These are phyloP conservation scores for Fusarium mexicanum DNA, from an alignment of 2,329 filamentous ascomycete genomes.

Conservation along the genomic window DNA sequence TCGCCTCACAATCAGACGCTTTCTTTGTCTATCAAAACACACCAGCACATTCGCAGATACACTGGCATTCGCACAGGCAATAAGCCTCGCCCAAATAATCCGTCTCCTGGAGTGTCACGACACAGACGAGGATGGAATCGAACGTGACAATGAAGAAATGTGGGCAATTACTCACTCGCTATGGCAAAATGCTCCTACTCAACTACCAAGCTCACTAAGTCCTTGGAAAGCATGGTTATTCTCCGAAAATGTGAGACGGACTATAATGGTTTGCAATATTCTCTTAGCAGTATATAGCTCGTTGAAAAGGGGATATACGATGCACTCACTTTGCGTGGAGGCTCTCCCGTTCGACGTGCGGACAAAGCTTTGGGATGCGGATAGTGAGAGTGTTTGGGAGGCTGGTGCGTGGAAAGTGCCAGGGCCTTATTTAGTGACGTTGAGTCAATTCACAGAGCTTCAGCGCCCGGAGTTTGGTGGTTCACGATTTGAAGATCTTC, in stretches of 20 bases:
- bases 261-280: constrained; percentile 6
- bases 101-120: not conserved
- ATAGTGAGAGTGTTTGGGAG: not conserved
- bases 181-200: not conserved
- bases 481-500: not conserved
- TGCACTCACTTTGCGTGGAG: constrained; percentile 4
- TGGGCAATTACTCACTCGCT: not conserved
- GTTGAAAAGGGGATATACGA: not conserved
- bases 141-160: not conserved
- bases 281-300: not conserved
- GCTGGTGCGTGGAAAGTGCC: not conserved
- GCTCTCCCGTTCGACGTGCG: constrained; percentile 8
- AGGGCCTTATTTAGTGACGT: not conserved
- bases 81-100: not conserved
- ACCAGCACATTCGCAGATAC: not conserved
- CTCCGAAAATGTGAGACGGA: not conserved
- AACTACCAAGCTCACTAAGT: not conserved
- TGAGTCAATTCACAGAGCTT: not conserved
- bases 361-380: not conserved
- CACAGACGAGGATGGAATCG: not conserved
- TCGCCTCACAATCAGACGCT: not conserved
- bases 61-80: not conserved
- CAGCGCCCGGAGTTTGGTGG: fast-evolving
- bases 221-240: constrained; percentile 14
- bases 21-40: not conserved